These are phyloP conservation scores for Podaxis sp. DNA, from an alignment of 768 basidiomycete species.

Conservation along the genomic window DNA sequence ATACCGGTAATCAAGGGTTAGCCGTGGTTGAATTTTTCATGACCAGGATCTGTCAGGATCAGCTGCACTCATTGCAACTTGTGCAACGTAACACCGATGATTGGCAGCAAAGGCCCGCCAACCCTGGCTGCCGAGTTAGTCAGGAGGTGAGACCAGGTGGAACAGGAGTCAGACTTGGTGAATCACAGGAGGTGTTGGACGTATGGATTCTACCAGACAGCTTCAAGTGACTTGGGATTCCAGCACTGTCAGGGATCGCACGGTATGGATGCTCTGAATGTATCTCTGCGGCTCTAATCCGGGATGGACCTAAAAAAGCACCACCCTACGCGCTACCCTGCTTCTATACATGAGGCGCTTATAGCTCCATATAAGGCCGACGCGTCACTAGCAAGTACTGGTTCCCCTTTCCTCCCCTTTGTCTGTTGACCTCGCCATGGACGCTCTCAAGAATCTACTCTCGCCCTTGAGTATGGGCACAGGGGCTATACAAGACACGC, in stretches of 20 bases:
- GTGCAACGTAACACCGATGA: conserved; percentile 3
- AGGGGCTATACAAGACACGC: conserved; percentile 71
- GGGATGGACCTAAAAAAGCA: conserved; percentile 5
- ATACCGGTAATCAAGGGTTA: conserved; percentile 3
- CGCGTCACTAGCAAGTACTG: conserved; percentile 22
- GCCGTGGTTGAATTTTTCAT: neutral
- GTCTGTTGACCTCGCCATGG: conserved; percentile 42
- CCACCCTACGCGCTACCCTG: conserved; percentile 28
- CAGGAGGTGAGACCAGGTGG: neutral
- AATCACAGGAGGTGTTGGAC: neutral
- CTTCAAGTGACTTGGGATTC: neutral
- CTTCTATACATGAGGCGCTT: conserved; percentile 39
- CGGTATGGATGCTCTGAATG: neutral
- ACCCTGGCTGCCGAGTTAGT: neutral
- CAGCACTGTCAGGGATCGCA: conserved; percentile 6
- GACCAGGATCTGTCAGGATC: conserved; percentile 5
- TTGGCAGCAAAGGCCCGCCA: neutral
- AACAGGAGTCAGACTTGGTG: neutral
- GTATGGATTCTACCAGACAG: neutral
- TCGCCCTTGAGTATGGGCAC: conserved; percentile 68
- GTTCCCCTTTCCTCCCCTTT: conserved; percentile 24
- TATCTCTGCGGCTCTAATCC: conserved; percentile 5
- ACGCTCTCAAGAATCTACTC: conserved; percentile 64
- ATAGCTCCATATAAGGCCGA: conserved; percentile 36
- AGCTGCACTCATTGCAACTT: neutral